Evolutionary conservation across 441 rosid species (phyloP), one percentile per base, ranked within the genome.

Genomic region (Iberis amara): DNA sequence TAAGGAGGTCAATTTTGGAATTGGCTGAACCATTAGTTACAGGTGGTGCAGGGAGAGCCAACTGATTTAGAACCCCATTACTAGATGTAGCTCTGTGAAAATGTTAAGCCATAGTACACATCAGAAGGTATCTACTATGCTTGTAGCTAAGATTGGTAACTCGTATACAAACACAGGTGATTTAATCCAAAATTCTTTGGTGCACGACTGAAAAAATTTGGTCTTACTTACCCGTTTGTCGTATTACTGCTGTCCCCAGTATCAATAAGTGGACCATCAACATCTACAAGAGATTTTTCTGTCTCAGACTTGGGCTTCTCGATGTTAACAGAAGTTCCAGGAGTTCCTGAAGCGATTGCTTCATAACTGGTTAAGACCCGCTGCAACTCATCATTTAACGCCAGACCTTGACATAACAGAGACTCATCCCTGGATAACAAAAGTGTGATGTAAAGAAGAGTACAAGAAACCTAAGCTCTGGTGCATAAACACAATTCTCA

Each of bases 311-410:
- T 81, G 48, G 81, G 76, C 62, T 81, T 78, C 58, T 69, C 75
- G 6, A 54, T 59, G 66, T 24, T 72, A 57, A 38, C 56, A 62
- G 79, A 59, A 65, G 73, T 73, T 28, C 70, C 52, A 27, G 67
- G 71, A n/a, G 26, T 9, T 73, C 91, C 96, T 7, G 94, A 85
- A 72, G 95, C 71, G 66, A 89, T 65, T 62, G 81, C 68, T 75
- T 94, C 96, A 46, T 94, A 94, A 70, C 78, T 94, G 51, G 91
- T 85, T 59, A 94, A 77, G 50, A 89, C 65, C 37, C 91, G 94
- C 69, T 94, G 96, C 89, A 94, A 77, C 75, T 94, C 99, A 72
- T 94, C 99, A 79, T 89, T 94, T 61, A 86, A 59, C 21, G 90
- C 77, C 65, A 94, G 75, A 53, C 97, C 99, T 76, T 89, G 96